Evolutionary conservation across 176 grass and related monocot genomes (phyloP).

Genomic region (Musa schizocarpa): DNA sequence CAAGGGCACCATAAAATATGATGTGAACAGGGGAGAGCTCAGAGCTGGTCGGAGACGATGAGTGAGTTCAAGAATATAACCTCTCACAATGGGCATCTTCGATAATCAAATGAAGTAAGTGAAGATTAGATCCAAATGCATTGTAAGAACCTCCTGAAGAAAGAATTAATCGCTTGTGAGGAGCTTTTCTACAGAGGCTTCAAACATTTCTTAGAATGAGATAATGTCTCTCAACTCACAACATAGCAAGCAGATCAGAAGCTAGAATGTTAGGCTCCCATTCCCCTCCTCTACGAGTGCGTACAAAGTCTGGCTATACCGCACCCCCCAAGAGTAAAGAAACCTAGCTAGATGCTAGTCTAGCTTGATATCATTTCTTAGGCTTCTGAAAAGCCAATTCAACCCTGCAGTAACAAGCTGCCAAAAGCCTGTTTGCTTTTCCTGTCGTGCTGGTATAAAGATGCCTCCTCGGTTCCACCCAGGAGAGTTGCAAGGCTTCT

Average conservation of each 20-base stretch:
- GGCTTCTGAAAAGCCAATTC: slow-evolving; percentile 34
- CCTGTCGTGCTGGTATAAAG: not conserved
- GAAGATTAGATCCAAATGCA: too few species aligned
- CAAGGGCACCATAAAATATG: slow-evolving; percentile 13
- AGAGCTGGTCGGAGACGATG: too few species aligned
- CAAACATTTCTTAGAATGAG: too few species aligned
- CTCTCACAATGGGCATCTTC: too few species aligned
- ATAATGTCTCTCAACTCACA: too few species aligned
- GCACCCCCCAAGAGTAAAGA: slow-evolving; percentile 13
- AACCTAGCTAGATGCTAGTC: slow-evolving; percentile 66
- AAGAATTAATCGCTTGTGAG: too few species aligned
- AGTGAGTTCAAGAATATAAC: too few species aligned
- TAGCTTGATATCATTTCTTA: slow-evolving; percentile 29
- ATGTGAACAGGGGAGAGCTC: not conserved
- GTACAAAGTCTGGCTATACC: slow-evolving; percentile 39
- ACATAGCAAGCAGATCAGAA: not conserved
- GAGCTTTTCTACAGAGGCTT: too few species aligned
- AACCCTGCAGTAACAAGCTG: slow-evolving; percentile 25
- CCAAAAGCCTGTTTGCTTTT: not conserved
- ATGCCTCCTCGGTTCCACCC: slow-evolving; percentile 4
- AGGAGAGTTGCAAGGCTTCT: not conserved
- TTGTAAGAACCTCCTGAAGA: too few species aligned
- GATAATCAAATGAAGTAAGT: too few species aligned
- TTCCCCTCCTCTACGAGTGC: slow-evolving; percentile 7
- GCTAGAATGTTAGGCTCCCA: not conserved